Conservation (phyloP, 331 rosid genomes). For the Spiraea crenata region DNA sequence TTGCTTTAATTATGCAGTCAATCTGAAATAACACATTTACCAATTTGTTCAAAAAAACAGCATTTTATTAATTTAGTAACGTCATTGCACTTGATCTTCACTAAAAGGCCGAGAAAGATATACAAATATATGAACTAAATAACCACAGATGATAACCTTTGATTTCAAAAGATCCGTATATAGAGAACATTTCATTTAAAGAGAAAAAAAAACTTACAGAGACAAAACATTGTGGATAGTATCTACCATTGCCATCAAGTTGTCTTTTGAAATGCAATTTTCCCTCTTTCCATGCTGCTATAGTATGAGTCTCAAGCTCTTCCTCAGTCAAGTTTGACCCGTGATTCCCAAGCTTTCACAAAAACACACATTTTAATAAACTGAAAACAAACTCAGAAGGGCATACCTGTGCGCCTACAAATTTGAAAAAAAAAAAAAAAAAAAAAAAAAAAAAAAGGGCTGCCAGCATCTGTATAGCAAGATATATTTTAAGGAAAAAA, state of each 20-base stretch:
- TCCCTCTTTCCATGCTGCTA: conserved; percentile 89
- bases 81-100: no score
- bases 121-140: not conserved
- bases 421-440: not conserved
- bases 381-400: not conserved
- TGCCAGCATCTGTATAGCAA: not conserved
- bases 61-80: not conserved
- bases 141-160: not conserved
- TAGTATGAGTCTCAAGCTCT: conserved; percentile 82
- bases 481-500: not conserved
- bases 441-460: no score
- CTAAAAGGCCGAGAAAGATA: not conserved
- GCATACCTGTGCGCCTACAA: not conserved
- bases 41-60: not conserved
- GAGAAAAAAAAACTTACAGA: conserved; percentile 46
- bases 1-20: conserved; percentile 1
- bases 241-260: conserved; percentile 50
- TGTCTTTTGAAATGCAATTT: conserved; percentile 43
- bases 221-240: conserved; percentile 42
- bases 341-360: conserved; percentile 74
- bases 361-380: conserved; percentile 20
- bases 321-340: conserved; percentile 82
- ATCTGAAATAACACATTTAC: not conserved
- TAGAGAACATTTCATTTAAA: not conserved
- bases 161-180: not conserved